Conservation (phyloP, 2,329 filamentous ascomycete species). For the Pseudogymnoascus sp. region DNA sequence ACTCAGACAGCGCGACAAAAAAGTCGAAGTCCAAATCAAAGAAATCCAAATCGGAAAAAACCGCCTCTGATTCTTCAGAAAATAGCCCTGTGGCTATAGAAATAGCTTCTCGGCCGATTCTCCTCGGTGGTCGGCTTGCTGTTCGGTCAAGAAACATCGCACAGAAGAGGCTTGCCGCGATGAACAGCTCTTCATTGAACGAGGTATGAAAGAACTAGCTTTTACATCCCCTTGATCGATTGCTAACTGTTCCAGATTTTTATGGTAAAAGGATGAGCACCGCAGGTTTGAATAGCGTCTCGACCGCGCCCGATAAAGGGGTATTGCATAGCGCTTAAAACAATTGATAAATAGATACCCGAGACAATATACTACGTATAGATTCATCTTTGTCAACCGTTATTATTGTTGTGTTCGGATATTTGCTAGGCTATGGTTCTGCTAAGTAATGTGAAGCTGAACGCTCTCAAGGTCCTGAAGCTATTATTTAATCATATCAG, state of each 20-base stretch:
- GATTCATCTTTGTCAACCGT: neutral
- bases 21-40: slow-evolving; percentile 21
- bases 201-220: slow-evolving; percentile 49
- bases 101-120: slow-evolving; percentile 39
- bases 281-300: neutral
- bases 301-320: neutral
- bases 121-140: slow-evolving; percentile 53
- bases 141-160: slow-evolving; percentile 76
- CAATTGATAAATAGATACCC: slow-evolving; percentile 7
- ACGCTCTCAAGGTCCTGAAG: neutral
- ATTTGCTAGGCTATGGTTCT: neutral
- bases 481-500: neutral
- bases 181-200: slow-evolving; percentile 74
- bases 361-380: slow-evolving; percentile 2
- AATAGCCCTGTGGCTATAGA: slow-evolving; percentile 32
- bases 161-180: slow-evolving; percentile 74
- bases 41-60: slow-evolving; percentile 9
- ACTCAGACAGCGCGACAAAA: slow-evolving; percentile 19
- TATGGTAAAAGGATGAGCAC: slow-evolving; percentile 47
- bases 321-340: neutral
- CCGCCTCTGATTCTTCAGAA: slow-evolving; percentile 21
- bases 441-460: neutral
- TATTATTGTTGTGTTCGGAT: neutral
- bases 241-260: slow-evolving; percentile 45
- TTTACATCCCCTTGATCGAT: slow-evolving; percentile 11